Evolutionary conservation across 208 protist genomes (phyloP), one percentile per base, ranked within the genome.

Genomic region (Trypanosoma vivax): DNA sequence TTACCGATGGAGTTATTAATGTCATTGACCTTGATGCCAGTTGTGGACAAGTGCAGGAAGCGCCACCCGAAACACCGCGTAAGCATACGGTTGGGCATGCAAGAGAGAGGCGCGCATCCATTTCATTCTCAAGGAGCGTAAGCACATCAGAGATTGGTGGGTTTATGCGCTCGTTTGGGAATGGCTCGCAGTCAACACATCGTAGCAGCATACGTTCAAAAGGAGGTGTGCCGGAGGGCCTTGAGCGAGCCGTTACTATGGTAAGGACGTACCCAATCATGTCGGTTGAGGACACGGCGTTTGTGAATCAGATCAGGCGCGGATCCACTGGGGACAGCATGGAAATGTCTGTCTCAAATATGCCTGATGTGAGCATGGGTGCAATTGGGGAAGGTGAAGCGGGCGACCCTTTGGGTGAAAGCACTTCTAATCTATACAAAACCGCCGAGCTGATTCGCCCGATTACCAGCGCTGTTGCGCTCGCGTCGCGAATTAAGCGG

Each of bases 231-330:
- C 18, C 54, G 3, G 56, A 63, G 3, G 13, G 30, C 21, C 28
- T 83, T 6, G 65, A 79, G 3, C 76, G 73, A 5, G 77, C 80
- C 1, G 33, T 85, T 5, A 59, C 72, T 24, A 88, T 94, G 76
- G 58, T 87, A 30, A 50, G 60, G 19, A 67, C 73, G 9, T 90
- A 90, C 57, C 82, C 86, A 3, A 48, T 82, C 47, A 90, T 94
- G 79, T 33, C 56, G 13, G 78, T 94, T 1, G 46, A 34, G 4
- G 73, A 64, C 7, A 94, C 86, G 2, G 79, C 80, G 5, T 94
- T 90, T 57, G 77, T 83, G 49, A 90, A 86, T 54, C 65, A 55
- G 28, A 57, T 83, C 14, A 0, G 13, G 25, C 43, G 41, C 5
- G 2, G 10, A 6, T 3, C 27, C 27, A 38, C 40, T 2, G 21